These are phyloP conservation scores for Candida pini DNA, from an alignment of 805 yeast genomes.

Conservation along the genomic window DNA sequence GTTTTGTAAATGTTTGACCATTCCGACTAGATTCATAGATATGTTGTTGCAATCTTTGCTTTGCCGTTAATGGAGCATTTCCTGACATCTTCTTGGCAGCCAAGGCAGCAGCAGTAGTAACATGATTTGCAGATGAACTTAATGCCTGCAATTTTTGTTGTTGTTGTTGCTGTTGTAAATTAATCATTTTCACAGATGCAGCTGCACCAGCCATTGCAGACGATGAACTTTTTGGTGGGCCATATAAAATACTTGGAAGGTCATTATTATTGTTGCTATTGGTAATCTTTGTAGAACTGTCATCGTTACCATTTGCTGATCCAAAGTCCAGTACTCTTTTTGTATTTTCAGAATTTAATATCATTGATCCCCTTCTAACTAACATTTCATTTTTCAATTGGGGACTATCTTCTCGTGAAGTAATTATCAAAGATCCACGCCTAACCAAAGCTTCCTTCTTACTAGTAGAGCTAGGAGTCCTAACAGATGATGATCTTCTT, in stretches of 20 bases:
- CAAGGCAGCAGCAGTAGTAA: constrained; percentile 22
- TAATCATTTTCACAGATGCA: constrained; percentile 17
- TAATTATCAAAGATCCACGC: constrained; percentile 1
- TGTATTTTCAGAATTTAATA: constrained; percentile 11
- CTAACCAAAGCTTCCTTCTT: constrained; percentile 1
- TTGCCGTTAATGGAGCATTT: constrained; percentile 24
- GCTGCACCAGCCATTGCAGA: constrained; percentile 22
- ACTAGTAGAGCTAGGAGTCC: constrained; percentile 1
- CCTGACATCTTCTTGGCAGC: constrained; percentile 13
- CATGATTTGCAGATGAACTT: constrained; percentile 11
- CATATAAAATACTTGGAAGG: background rate
- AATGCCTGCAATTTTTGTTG: constrained; percentile 1
- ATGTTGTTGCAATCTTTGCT: constrained; percentile 32
- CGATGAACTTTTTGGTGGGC: constrained; percentile 1
- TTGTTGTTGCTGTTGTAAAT: background rate
- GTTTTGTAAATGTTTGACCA: constrained; percentile 27
- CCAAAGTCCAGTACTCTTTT: constrained; percentile 6
- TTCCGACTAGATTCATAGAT: constrained; percentile 26
- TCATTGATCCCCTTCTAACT: constrained; percentile 9
- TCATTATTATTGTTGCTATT: no score
- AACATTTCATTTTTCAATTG: constrained; percentile 1
- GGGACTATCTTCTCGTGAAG: constrained; percentile 4
- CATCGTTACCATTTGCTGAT: background rate
- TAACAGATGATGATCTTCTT: constrained; percentile 6
- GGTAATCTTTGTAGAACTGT: constrained; percentile 1